These are phyloP conservation scores for Spirogloea muscicola DNA, from an alignment of 139 green algal genomes.

Conservation along the genomic window DNA sequence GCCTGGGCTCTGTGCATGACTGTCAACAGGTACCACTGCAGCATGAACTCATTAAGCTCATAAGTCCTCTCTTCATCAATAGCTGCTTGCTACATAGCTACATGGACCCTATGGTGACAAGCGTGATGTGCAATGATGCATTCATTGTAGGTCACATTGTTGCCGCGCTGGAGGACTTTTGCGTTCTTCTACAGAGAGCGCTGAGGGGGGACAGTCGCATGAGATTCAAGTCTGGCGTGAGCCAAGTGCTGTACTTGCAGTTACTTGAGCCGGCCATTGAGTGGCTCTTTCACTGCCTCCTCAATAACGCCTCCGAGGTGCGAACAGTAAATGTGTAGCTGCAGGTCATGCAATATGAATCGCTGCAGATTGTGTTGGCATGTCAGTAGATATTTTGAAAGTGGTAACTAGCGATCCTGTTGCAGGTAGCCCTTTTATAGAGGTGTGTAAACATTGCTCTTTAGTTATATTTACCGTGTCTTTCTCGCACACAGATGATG, in stretches of 20 bases:
- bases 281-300: constrained; percentile 11
- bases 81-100: not conserved
- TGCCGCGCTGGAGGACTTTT: constrained; percentile 9
- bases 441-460: too few relatives aligned
- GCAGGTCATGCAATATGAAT: too few relatives aligned
- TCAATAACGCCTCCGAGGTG: constrained; percentile 18
- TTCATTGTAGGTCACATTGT: constrained; percentile 12
- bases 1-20: too few relatives aligned
- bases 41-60: not conserved
- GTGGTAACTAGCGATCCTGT: too few relatives aligned
- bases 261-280: constrained; percentile 20
- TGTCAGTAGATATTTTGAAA: too few relatives aligned
- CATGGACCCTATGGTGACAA: not conserved
- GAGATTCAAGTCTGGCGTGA: not conserved
- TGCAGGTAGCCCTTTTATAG: too few relatives aligned
- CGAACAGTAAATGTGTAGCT: too few relatives aligned
- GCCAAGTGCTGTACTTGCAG: not conserved
- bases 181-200: constrained; percentile 9
- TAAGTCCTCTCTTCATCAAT: not conserved
- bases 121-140: not conserved
- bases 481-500: too few relatives aligned
- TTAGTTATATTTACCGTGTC: too few relatives aligned
- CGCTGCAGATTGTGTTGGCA: too few relatives aligned
- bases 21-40: not conserved
- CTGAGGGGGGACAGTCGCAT: constrained; percentile 4